Percentiles rank a stretch among this genome's conserved stretches.
Evolutionary conservation across 2,329 filamentous ascomycete species (phyloP).

Genomic region (Eutypa lata): DNA sequence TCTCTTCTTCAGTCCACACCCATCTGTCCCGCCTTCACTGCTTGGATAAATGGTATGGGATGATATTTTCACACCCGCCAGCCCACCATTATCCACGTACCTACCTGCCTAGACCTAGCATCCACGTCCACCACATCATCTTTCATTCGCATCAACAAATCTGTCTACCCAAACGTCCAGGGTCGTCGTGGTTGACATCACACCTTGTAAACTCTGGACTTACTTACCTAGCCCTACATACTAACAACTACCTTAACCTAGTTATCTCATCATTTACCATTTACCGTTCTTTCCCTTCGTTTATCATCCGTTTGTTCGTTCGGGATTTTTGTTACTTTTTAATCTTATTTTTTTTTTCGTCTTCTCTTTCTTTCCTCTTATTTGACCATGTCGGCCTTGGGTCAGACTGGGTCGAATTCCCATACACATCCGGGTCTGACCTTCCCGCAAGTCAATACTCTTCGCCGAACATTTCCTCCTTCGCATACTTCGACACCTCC

Average conservation of each 20-base stretch:
- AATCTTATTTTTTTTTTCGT: conserved; percentile 13
- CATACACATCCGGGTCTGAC: conserved; percentile 50
- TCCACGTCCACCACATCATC: background rate
- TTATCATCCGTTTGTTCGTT: conserved; percentile 7
- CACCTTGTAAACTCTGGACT: conserved; percentile 13
- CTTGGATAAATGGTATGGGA: conserved; percentile 24
- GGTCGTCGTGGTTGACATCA: conserved; percentile 25
- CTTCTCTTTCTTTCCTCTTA: conserved; percentile 11
- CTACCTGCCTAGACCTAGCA: background rate
- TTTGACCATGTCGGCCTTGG: conserved; percentile 45
- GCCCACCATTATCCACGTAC: background rate
- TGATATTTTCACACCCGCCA: conserved; percentile 31
- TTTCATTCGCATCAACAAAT: conserved; percentile 2
- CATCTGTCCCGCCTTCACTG: conserved; percentile 9
- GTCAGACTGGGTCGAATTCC: conserved; percentile 43
- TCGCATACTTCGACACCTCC: conserved; percentile 49
- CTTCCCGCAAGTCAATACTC: conserved; percentile 47
- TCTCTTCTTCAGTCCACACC: conserved; percentile 1
- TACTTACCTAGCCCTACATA: background rate
- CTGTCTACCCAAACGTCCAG: conserved; percentile 27
- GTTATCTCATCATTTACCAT: conserved; percentile 16
- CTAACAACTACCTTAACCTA: no score
- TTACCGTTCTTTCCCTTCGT: conserved; percentile 19
- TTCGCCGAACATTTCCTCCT: conserved; percentile 47
- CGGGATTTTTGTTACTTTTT: conserved; percentile 8